Conservation (phyloP, 305 asterid genomes). For the Fraxinus albicans region DNA sequence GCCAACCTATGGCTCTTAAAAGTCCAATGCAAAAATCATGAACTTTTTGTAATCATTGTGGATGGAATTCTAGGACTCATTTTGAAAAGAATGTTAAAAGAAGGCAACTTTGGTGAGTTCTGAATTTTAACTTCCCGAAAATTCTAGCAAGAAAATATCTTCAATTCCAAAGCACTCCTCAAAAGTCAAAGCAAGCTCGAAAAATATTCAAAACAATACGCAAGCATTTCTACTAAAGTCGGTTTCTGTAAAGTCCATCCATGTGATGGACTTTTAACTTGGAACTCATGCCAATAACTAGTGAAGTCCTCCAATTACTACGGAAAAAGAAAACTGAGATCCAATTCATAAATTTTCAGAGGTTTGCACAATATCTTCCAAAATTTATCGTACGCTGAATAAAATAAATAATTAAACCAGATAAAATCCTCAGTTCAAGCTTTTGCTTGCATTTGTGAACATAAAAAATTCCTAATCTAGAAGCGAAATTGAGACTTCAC, state of each 20-base stretch:
- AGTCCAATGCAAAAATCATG: neutral
- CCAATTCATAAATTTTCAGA: constrained; percentile 1
- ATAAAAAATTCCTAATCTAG: neutral
- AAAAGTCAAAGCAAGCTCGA: neutral
- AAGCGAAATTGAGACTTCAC: neutral
- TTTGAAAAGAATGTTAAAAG: neutral
- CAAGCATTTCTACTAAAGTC: neutral
- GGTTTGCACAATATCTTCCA: neutral
- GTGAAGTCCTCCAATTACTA: neutral
- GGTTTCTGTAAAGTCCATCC: neutral
- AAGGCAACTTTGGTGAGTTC: neutral
- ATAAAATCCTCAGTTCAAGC: neutral
- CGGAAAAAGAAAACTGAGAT: constrained; percentile 3
- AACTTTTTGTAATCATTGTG: neutral
- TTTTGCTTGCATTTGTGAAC: neutral
- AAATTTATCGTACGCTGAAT: neutral
- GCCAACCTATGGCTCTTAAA: neutral
- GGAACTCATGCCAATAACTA: neutral
- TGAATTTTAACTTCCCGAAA: neutral
- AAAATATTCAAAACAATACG: neutral
- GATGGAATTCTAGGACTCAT: neutral
- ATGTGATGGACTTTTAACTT: neutral
- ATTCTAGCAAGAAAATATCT: neutral
- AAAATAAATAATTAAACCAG: neutral
- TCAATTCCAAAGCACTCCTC: neutral